phyloP scores from a whole-genome alignment of 2,329 filamentous ascomycete species.

The Zymoseptoria pseudotritici region DNA sequence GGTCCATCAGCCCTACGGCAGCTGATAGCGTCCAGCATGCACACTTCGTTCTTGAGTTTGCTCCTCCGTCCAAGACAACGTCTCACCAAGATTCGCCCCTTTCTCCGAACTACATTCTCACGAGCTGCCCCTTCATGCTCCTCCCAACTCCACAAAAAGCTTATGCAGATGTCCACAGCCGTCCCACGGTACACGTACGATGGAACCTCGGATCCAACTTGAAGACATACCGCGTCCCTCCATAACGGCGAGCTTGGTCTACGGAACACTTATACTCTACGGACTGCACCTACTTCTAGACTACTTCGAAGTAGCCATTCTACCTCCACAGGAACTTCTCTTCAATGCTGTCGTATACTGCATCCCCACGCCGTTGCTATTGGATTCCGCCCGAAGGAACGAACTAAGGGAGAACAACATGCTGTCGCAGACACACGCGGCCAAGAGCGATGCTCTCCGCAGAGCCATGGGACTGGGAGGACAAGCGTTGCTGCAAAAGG shows the following conservation, averaged over 20 bases:
- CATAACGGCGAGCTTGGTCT: constrained; percentile 17
- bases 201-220: constrained; percentile 19
- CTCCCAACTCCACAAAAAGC: background rate
- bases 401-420: constrained; percentile 23
- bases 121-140: background rate
- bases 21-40: background rate
- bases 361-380: constrained; percentile 51
- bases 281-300: constrained; percentile 25
- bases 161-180: constrained; percentile 5
- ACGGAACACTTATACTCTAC: constrained; percentile 23
- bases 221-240: constrained; percentile 13
- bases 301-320: constrained; percentile 26
- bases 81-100: background rate
- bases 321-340: constrained; percentile 42
- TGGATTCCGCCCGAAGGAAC: constrained; percentile 43
- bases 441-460: constrained; percentile 32
- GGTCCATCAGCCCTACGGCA: background rate
- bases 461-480: constrained; percentile 34
- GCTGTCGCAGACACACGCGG: constrained; percentile 28
- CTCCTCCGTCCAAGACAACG: background rate
- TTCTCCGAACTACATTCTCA: background rate
- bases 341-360: constrained; percentile 56
- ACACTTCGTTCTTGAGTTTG: background rate
- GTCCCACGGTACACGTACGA: constrained; percentile 3
- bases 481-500: constrained; percentile 30